phyloP scores from a whole-genome alignment of 345 rosid genomes.

The Limnanthes douglasii region DNA sequence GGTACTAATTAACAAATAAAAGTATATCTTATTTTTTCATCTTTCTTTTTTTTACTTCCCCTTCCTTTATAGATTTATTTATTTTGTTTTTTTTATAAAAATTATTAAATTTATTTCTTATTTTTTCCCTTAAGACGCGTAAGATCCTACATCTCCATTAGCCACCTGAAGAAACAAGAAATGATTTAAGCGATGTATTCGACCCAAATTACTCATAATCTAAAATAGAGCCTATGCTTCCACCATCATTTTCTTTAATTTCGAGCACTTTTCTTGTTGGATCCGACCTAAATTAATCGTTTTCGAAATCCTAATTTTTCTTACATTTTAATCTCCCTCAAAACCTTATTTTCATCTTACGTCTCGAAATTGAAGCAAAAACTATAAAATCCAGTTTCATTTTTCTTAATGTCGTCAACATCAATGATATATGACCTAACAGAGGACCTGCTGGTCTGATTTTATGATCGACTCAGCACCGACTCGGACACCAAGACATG shows the following conservation, averaged over 20 bases:
- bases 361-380: not conserved
- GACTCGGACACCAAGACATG: conserved; percentile 45
- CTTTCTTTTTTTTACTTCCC: too few species aligned
- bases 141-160: too few species aligned
- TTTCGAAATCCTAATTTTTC: not conserved
- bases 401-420: conserved; percentile 12
- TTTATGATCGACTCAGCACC: conserved; percentile 26
- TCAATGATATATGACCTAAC: conserved; percentile 33
- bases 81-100: too few species aligned
- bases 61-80: too few species aligned
- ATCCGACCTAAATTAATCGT: conserved; percentile 34
- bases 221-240: conserved; percentile 19
- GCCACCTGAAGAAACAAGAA: too few species aligned
- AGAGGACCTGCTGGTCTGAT: conserved; percentile 55
- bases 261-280: conserved; percentile 72
- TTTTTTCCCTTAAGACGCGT: too few species aligned
- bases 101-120: too few species aligned
- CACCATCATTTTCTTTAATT: conserved; percentile 47
- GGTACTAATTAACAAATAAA: too few species aligned
- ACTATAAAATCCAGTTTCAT: not conserved
- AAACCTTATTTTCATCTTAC: not conserved
- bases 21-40: too few species aligned
- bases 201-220: conserved; percentile 9
- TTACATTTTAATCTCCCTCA: not conserved
- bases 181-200: conserved; percentile 27